These are phyloP conservation scores for Aspergillus sojae DNA, from an alignment of 2,329 filamentous ascomycete species.

Conservation along the genomic window DNA sequence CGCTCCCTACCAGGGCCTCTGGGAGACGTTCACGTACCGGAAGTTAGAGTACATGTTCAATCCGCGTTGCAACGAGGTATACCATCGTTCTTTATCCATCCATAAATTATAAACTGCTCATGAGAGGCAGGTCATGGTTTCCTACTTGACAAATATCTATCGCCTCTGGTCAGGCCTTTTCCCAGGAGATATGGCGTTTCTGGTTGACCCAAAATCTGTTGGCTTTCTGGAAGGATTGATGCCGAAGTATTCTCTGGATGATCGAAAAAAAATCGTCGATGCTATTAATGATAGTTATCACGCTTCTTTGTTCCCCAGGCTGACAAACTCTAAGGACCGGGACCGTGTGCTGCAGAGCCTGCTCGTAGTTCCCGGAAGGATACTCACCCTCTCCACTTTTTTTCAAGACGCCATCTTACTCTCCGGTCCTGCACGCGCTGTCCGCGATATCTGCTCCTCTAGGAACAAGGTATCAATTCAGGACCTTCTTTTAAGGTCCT, in stretches of 20 bases:
- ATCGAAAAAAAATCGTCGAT: not conserved
- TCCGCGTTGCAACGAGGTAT: constrained; percentile 2
- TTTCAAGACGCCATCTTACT: not conserved
- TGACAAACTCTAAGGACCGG: not conserved
- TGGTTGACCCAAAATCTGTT: constrained; percentile 3
- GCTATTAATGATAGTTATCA: not conserved
- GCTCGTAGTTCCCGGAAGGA: not conserved
- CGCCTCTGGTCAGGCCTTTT: not conserved
- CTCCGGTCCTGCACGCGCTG: not conserved
- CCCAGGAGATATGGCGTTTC: not conserved
- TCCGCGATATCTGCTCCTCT: not conserved
- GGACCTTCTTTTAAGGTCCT: not conserved
- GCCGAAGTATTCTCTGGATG: constrained; percentile 3
- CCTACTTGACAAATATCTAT: not conserved
- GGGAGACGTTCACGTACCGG: constrained; percentile 2
- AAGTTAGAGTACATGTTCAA: not conserved
- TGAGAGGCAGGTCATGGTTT: not conserved
- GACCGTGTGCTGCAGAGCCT: not conserved
- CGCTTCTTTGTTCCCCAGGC: not conserved
- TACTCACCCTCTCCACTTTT: not conserved
- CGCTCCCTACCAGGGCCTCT: not conserved
- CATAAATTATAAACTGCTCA: not conserved
- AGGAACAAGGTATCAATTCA: not conserved
- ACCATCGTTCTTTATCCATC: not conserved
- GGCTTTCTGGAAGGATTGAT: not conserved